Percentiles rank a stretch among this genome's conserved stretches.
These are phyloP conservation scores for Myxozyma udenii DNA, from an alignment of 805 yeast genomes.

Conservation along the genomic window DNA sequence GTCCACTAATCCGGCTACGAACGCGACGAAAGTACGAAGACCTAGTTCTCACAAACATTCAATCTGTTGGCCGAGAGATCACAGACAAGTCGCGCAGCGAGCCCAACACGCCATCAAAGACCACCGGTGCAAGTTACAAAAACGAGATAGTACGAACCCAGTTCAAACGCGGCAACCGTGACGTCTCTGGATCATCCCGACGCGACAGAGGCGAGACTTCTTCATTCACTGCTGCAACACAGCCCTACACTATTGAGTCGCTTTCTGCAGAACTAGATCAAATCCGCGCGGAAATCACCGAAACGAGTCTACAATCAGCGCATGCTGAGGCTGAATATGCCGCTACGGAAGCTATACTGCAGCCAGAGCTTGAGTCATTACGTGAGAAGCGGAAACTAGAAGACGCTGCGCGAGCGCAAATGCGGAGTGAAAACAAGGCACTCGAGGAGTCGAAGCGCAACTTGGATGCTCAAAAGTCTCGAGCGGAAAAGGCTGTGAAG, in stretches of 20 bases:
- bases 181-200: constrained; percentile 3
- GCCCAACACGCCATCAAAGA: background rate
- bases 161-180: constrained; percentile 18
- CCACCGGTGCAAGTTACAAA: background rate
- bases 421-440: constrained; percentile 39
- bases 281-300: constrained; percentile 38
- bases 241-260: constrained; percentile 38
- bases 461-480: constrained; percentile 39
- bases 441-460: constrained; percentile 41
- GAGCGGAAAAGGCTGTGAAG: constrained; percentile 31
- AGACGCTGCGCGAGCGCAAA: constrained; percentile 37
- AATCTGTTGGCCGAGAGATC: constrained; percentile 20
- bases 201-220: constrained; percentile 13
- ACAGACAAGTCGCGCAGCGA: background rate
- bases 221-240: constrained; percentile 30
- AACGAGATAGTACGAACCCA: constrained; percentile 16
- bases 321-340: constrained; percentile 36
- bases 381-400: constrained; percentile 35
- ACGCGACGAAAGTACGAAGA: constrained; percentile 34
- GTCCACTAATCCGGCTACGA: constrained; percentile 32
- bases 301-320: constrained; percentile 30
- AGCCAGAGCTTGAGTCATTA: constrained; percentile 34
- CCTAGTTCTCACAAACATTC: constrained; percentile 30
- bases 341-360: constrained; percentile 31
- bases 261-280: constrained; percentile 39